Evolutionary conservation across 2,329 filamentous ascomycete genomes (phyloP).

Genomic region (Penicillium crustosum): DNA sequence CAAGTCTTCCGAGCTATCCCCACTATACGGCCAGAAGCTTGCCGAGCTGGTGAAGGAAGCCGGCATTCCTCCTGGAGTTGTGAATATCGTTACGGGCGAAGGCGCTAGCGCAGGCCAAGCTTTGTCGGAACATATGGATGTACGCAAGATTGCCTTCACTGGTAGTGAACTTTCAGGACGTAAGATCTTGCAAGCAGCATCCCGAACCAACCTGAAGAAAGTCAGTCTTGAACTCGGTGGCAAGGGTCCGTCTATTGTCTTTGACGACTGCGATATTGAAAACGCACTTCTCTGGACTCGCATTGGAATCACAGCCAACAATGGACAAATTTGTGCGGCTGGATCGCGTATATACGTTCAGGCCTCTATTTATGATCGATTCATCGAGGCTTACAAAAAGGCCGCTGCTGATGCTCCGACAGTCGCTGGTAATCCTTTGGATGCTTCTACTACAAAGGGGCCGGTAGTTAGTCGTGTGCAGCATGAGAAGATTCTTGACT

Average conservation of each 20-base stretch:
- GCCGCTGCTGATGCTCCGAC: slow-evolving; percentile 55
- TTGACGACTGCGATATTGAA: slow-evolving; percentile 35
- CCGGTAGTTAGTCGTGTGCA: slow-evolving; percentile 25
- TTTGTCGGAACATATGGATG: slow-evolving; percentile 30
- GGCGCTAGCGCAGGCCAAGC: slow-evolving; percentile 54
- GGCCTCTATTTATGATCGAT: slow-evolving; percentile 32
- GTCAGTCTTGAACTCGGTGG: slow-evolving; percentile 39
- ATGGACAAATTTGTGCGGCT: slow-evolving; percentile 36
- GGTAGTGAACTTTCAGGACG: slow-evolving; percentile 32
- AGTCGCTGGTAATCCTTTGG: slow-evolving; percentile 24
- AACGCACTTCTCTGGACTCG: slow-evolving; percentile 34
- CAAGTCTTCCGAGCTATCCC: slow-evolving; percentile 64
- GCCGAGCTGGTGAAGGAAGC: slow-evolving; percentile 50
- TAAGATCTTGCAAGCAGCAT: slow-evolving; percentile 30
- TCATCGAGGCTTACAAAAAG: slow-evolving; percentile 38
- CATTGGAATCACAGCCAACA: slow-evolving; percentile 32
- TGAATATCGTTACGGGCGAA: slow-evolving; percentile 62
- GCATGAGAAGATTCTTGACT: slow-evolving; percentile 26
- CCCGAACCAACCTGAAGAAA: slow-evolving; percentile 36
- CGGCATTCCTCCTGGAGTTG: slow-evolving; percentile 57
- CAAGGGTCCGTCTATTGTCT: slow-evolving; percentile 37
- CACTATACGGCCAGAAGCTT: slow-evolving; percentile 51
- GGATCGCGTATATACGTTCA: slow-evolving; percentile 38
- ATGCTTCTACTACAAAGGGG: slow-evolving; percentile 24
- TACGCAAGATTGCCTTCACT: slow-evolving; percentile 39